Conservation (phyloP, 495 filamentous ascomycete genomes). For the Penicillium flavigenum region DNA sequence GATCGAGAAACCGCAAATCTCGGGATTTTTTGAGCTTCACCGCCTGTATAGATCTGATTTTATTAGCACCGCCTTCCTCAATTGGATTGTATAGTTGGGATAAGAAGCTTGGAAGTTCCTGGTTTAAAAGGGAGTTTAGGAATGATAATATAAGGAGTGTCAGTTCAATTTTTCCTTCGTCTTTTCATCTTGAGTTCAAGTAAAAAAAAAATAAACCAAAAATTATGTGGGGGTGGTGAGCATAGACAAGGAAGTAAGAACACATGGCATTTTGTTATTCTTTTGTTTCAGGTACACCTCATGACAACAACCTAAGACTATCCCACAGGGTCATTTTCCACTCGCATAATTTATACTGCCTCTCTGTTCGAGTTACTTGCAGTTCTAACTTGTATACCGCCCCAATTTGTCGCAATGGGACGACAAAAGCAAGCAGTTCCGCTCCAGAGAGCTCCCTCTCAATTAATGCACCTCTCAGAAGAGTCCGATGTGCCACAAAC, state of each 20-base stretch:
- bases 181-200: slow-evolving; percentile 11
- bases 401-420: slow-evolving; percentile 53
- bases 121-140: not conserved
- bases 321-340: not conserved
- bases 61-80: slow-evolving; percentile 21
- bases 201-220: slow-evolving; percentile 4
- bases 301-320: not conserved
- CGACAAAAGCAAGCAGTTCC: slow-evolving; percentile 69
- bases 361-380: slow-evolving; percentile 5
- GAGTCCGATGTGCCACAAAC: slow-evolving; percentile 29
- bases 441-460: slow-evolving; percentile 62
- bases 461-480: slow-evolving; percentile 50
- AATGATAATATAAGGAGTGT: not conserved
- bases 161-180: not conserved
- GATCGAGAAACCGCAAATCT: slow-evolving; percentile 2
- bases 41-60: slow-evolving; percentile 14
- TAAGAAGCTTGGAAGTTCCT: not conserved
- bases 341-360: not conserved
- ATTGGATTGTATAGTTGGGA: not conserved
- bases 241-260: slow-evolving; percentile 38
- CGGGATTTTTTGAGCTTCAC: slow-evolving; percentile 15
- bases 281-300: slow-evolving; percentile 9
- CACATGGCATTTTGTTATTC: slow-evolving; percentile 42
- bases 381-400: not conserved
- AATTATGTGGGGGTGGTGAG: slow-evolving; percentile 24